A percentile compares a stretch with the other conserved stretches of the same genome.
Conservation (phyloP, 495 filamentous ascomycete genomes). For the Alectoria sarmentosa region DNA sequence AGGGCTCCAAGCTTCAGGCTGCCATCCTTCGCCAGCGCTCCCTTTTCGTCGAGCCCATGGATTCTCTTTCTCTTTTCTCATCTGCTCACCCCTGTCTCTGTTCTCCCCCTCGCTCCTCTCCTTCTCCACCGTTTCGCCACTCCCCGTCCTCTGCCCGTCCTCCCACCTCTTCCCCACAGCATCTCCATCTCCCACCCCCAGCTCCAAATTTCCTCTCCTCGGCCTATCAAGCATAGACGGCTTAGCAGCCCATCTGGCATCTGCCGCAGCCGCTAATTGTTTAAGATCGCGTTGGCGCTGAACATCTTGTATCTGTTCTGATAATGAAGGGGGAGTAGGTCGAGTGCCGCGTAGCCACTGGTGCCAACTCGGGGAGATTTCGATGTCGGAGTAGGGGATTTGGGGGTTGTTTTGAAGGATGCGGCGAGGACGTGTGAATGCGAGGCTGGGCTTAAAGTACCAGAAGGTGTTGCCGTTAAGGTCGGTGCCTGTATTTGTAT, state of each 20-base stretch:
- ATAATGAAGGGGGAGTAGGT: slow-evolving; percentile 56
- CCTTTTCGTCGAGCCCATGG: slow-evolving; percentile 49
- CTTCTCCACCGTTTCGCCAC: slow-evolving; percentile 27
- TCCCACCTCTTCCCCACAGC: slow-evolving; percentile 23
- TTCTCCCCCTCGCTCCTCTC: slow-evolving; percentile 24
- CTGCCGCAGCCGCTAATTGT: slow-evolving; percentile 66
- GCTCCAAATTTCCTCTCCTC: slow-evolving; percentile 27
- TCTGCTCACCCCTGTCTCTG: slow-evolving; percentile 20
- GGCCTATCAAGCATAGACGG: slow-evolving; percentile 56
- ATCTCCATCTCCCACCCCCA: slow-evolving; percentile 29
- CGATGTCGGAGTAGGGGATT: slow-evolving; percentile 61
- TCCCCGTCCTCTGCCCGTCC: slow-evolving; percentile 13
- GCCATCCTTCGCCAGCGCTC: slow-evolving; percentile 64
- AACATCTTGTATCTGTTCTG: slow-evolving; percentile 68
- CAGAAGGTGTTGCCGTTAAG: slow-evolving; percentile 88
- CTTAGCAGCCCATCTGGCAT: slow-evolving; percentile 80
- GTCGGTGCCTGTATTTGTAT: slow-evolving; percentile 60
- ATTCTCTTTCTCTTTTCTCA: slow-evolving; percentile 28
- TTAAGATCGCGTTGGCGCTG: slow-evolving; percentile 62
- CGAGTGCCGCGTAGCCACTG: slow-evolving; percentile 93
- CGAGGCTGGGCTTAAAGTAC: slow-evolving; percentile 70
- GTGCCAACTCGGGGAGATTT: slow-evolving; percentile 71
- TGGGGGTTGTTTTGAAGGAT: slow-evolving; percentile 62
- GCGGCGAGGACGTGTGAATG: slow-evolving; percentile 46
- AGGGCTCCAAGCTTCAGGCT: slow-evolving; percentile 68